These are phyloP conservation scores for Selaginella moellendorffii DNA, from an alignment of 75 land plant species.

Conservation along the genomic window DNA sequence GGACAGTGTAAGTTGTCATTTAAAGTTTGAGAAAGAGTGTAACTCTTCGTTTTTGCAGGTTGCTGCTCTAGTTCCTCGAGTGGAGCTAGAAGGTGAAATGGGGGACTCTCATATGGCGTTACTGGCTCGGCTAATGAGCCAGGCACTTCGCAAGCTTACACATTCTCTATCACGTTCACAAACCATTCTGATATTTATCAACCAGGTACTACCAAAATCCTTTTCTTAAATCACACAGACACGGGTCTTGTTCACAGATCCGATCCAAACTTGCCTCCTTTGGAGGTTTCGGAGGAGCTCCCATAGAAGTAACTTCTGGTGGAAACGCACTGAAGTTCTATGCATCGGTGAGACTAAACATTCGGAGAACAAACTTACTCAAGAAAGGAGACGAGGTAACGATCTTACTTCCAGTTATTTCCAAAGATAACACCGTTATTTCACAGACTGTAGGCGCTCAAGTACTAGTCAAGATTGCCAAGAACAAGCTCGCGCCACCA, in stretches of 20 bases:
- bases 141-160: constrained; percentile 85
- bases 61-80: constrained; percentile 85
- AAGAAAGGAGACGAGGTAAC: constrained; percentile 94
- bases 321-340: constrained; percentile 98
- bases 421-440: neutral
- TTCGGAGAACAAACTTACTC: constrained; percentile 47
- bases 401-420: neutral
- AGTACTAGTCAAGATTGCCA: constrained; percentile 44
- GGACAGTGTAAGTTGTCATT: constrained; percentile 62
- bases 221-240: neutral
- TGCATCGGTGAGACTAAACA: constrained; percentile 87
- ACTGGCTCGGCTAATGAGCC: constrained; percentile 96
- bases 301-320: constrained; percentile 81
- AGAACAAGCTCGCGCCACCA: constrained; percentile 82
- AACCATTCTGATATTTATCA: constrained; percentile 67
- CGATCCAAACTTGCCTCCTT: constrained; percentile 60
- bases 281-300: constrained; percentile 60
- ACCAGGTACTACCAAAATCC: constrained; percentile 44
- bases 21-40: neutral
- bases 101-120: constrained; percentile 92
- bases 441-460: neutral
- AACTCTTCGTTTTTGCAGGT: constrained; percentile 40
- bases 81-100: constrained; percentile 97
- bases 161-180: constrained; percentile 78
- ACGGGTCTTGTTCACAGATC: constrained; percentile 30